Percentiles rank a stretch among this genome's conserved stretches.
Conservation (phyloP, 2,329 filamentous ascomycete genomes). For the Fusarium bactridioides region DNA sequence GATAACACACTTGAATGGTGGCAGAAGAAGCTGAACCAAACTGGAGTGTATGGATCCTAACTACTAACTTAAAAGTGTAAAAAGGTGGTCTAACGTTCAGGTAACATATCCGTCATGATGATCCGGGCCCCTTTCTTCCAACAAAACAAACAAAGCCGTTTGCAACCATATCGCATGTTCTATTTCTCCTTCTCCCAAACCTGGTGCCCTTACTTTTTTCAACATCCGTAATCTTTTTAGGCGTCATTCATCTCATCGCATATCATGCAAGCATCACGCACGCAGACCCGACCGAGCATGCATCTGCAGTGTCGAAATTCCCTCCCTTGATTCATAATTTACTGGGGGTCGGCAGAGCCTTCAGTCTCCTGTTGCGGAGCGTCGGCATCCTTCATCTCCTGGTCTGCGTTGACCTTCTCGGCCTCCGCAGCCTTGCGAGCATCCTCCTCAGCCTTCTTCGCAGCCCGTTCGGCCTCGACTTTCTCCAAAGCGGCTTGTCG, state of each 20-base stretch:
- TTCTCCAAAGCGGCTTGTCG: constrained; percentile 80
- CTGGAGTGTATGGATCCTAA: constrained; percentile 40
- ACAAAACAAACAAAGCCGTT: constrained; percentile 39
- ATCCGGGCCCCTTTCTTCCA: constrained; percentile 32
- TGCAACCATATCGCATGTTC: constrained; percentile 38
- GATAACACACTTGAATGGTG: background rate
- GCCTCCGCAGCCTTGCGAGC: constrained; percentile 61
- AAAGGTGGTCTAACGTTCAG: constrained; percentile 43
- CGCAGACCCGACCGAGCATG: background rate
- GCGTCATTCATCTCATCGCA: constrained; percentile 40
- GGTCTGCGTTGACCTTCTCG: constrained; percentile 61
- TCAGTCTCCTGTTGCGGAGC: constrained; percentile 59
- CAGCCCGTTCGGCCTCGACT: constrained; percentile 78
- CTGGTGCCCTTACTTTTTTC: constrained; percentile 27
- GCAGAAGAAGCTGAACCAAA: constrained; percentile 31
- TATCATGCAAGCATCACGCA: constrained; percentile 16
- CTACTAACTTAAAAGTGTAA: constrained; percentile 38
- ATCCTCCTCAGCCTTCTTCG: constrained; percentile 72
- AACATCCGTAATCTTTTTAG: constrained; percentile 29
- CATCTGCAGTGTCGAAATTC: background rate
- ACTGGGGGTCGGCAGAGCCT: constrained; percentile 51
- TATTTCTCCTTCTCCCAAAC: constrained; percentile 23
- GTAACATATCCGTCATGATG: constrained; percentile 44
- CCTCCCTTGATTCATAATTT: constrained; percentile 31
- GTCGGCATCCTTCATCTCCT: constrained; percentile 71